Base-by-base conservation (phyloP, 306 rosid genomes). In the Myrica gale region DNA sequence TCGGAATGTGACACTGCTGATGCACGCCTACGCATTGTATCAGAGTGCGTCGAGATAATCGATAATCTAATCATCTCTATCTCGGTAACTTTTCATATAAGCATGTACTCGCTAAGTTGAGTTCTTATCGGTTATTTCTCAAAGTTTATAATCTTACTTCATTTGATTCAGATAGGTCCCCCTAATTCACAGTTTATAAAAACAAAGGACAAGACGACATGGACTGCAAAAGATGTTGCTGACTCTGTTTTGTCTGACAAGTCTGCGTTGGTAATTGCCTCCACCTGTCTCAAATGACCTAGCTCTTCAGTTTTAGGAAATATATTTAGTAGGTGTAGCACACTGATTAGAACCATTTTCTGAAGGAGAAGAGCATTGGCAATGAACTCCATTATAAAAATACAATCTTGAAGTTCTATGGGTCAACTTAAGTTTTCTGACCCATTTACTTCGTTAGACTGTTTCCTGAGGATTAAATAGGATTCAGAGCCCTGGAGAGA, bases 201-300 rank as follows among this genome's bases (percentile, higher is more conserved):
- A 81, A 78, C 93, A 42, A 84, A 42, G 60, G 97, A 95, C 81
- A 95, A 90, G 90, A 95, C 86, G 78, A 78, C 83, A 77, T 95
- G 99, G 99, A 81, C 82, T 72, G 96, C 98, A 44, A 95, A 92
- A 79, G 91, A 85, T 60, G 99, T 95, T 74, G 96, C 97, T 73
- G 98, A 95, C 82, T 95, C 98, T 73, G 99, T 92, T 76, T 88
- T 95, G 86, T 84, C 99, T 43, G 98, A 92, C 76, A 95, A 92
- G 82, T 86, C 97, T 51, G 92, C 99, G 46, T 69, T 95, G 97
- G 99, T 95, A 95, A 80, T 42, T 62, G 39, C 17, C 8, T 67
- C 54, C 48, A 1, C 68, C 50, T 11, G 46, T 69, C 71, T 57
- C 50, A 8, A 16, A n/a, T 4, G 21, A 41, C 7, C 50, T 66